These are phyloP conservation scores for Elsinoe batatas DNA, from an alignment of 2,329 filamentous ascomycete genomes.

Conservation along the genomic window DNA sequence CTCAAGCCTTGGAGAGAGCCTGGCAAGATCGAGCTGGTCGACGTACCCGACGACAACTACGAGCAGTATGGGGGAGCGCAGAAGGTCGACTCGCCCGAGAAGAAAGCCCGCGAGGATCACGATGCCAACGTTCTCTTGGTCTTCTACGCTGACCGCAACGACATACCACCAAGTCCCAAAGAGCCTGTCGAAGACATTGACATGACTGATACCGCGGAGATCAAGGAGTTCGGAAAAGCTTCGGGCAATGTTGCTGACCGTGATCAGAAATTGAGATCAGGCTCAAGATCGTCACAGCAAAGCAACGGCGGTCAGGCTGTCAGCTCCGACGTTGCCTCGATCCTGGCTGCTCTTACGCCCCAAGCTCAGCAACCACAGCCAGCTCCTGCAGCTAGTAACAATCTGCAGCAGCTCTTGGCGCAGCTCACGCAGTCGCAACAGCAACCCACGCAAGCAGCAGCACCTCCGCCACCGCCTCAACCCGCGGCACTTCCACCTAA, in stretches of 20 bases:
- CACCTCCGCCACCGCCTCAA: conserved; percentile 9
- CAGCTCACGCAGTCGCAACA: conserved; percentile 17
- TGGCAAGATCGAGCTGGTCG: conserved; percentile 33
- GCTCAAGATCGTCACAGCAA: neutral
- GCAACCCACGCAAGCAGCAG: conserved; percentile 9
- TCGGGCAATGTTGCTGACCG: conserved; percentile 21
- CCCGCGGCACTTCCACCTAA: neutral
- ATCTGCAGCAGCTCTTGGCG: conserved; percentile 15
- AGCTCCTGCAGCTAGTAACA: conserved; percentile 14
- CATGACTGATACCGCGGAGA: conserved; percentile 21
- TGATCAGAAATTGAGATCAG: conserved; percentile 17
- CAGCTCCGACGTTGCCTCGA: conserved; percentile 15
- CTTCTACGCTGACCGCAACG: conserved; percentile 34
- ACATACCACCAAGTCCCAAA: conserved; percentile 38
- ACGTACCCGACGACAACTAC: conserved; percentile 36
- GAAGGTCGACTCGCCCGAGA: conserved; percentile 33
- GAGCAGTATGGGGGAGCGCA: conserved; percentile 36
- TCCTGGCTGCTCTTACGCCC: conserved; percentile 17
- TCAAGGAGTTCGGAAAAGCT: conserved; percentile 32
- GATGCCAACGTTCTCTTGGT: conserved; percentile 40
- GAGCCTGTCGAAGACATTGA: conserved; percentile 34
- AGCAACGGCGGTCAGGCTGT: neutral
- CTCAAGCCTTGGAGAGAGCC: conserved; percentile 14
- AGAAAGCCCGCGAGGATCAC: conserved; percentile 33
- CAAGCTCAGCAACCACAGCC: conserved; percentile 16